phyloP scores from a whole-genome alignment of 108 stramenopile genomes.

The Skeletonema grethae region DNA sequence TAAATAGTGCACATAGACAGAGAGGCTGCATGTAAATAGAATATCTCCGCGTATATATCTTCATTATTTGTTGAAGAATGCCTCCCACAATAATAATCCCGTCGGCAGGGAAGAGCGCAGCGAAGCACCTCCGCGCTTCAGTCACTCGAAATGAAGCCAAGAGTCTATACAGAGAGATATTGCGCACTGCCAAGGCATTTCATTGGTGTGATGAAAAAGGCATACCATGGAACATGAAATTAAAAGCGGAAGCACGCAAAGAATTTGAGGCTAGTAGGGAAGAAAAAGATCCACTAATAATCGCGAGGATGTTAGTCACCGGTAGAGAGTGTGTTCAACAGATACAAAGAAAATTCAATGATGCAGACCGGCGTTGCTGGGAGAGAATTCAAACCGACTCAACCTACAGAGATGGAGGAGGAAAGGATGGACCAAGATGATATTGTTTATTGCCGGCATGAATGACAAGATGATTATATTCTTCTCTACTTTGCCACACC shows the following conservation, averaged over 20 bases:
- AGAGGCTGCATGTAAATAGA: too few species aligned
- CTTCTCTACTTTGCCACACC: background rate
- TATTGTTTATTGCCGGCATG: background rate
- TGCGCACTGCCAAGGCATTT: slow-evolving; percentile 90
- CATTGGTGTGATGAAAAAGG: slow-evolving; percentile 86
- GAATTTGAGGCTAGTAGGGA: slow-evolving; percentile 87
- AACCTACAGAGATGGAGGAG: slow-evolving; percentile 34
- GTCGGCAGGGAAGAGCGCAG: slow-evolving; percentile 21
- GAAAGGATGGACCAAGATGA: slow-evolving; percentile 3
- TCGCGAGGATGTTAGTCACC: slow-evolving; percentile 89
- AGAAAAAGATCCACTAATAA: slow-evolving; percentile 89
- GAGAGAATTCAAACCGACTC: slow-evolving; percentile 80
- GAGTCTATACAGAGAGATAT: slow-evolving; percentile 83
- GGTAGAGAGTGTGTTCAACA: slow-evolving; percentile 92
- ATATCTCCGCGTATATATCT: too few species aligned
- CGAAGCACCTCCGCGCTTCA: slow-evolving; percentile 55
- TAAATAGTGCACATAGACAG: too few species aligned
- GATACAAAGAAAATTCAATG: slow-evolving; percentile 89
- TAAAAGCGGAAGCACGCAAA: slow-evolving; percentile 78
- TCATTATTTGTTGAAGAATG: slow-evolving; percentile 13
- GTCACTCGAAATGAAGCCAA: slow-evolving; percentile 62
- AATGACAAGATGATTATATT: too few species aligned
- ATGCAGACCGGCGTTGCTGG: slow-evolving; percentile 79
- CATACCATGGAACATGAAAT: slow-evolving; percentile 74
- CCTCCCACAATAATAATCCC: slow-evolving; percentile 50